Base-by-base conservation (phyloP, 441 rosid genomes). In the Erysimum cheiri region DNA sequence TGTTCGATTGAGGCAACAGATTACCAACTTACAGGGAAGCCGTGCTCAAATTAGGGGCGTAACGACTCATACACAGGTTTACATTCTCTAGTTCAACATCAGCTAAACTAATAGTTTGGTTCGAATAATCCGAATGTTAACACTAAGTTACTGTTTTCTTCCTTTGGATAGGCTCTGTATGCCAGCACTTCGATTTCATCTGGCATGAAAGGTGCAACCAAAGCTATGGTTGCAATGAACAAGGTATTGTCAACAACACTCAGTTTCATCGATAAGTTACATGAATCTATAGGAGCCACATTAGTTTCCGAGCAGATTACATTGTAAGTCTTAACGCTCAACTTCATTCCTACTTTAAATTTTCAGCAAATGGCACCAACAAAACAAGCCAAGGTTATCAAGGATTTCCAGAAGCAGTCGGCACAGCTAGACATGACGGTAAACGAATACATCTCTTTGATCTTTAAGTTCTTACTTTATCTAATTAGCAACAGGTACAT, bases 171-270 rank as follows among this genome's bases (percentile, higher is more conserved):
- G 97, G 98, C 98, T 22, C 61, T 91, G 36, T 87, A 94, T 80
- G 98, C 98, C 6, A 88, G 92, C 71, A 94, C 98, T 64, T 94
- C 98, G 35, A 91, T 94, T 39, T 94, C 97, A 55, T 88, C 93
- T 19, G 98, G 98, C 32, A 94, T 94, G 98, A 94, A 90, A 82
- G 98, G 98, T 40, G 96, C 98, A 28, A 93, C 96, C 36, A 93
- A 85, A 73, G 97, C 98, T 66, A 93, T 93, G 98, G 89, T 86
- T 29, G 96, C 98, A n/a, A 93, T 93, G 98, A 93, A 87, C 88
- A 88, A 89, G 95, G 98, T 87, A 81, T 1, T 43, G 24, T 14
- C 67, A 37, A 0, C 26, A 15, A 2, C 15, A 37, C 61, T 31
- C 2, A 14, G n/a, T 46, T 46, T 31, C 29, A 10, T 46, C 0